Base-by-base conservation (phyloP, 2,329 filamentous ascomycete genomes). In the Paradendryphiella salina region DNA sequence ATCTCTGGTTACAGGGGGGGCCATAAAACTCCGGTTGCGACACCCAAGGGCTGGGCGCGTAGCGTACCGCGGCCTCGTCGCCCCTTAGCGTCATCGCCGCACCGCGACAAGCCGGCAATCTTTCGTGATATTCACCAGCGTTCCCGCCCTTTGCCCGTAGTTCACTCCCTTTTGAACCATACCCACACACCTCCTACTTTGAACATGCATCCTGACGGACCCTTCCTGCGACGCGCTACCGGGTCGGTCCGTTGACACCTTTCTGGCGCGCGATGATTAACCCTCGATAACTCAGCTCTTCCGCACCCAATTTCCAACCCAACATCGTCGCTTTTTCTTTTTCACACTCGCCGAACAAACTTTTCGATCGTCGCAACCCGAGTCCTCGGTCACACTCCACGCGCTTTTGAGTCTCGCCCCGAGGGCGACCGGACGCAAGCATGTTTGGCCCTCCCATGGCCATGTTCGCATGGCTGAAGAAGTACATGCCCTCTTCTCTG, bases 381-480 rank as follows among this genome's bases (percentile, higher is more conserved):
- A 39, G 8, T 34, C 29, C 15, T 28, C 35, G 14, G 14, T 21
- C 36, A n/a, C 34, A 17, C 26, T 23, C 8, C 34, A 33, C 20
- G 29, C n/a, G 15, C 9, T 8, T 35, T 46, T 32, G 15, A 23
- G 37, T 13, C 18, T 13, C 23, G 43, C 43, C 18, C 29, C 17
- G n/a, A 40, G 14, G 33, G 42, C 51, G 18, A 34, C 35, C 9
- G 35, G 37, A 18, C 48, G 52, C 32, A 57, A 42, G 39, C 43
- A 71, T 72, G 69, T 70, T 71, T 50, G 56, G 59, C 17, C 66
- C 66, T 31, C 65, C 68, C 63, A 56, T 73, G 18, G 53, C 59
- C 23, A 54, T 57, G 20, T 64, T 63, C 42, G 54, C 46, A 35
- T 73, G 70, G 70, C 42, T 72, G 20, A 65, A 31, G 50, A 43